Conservation (phyloP, 2,329 filamentous ascomycete genomes). For the Sporothrix dimorphospora region DNA sequence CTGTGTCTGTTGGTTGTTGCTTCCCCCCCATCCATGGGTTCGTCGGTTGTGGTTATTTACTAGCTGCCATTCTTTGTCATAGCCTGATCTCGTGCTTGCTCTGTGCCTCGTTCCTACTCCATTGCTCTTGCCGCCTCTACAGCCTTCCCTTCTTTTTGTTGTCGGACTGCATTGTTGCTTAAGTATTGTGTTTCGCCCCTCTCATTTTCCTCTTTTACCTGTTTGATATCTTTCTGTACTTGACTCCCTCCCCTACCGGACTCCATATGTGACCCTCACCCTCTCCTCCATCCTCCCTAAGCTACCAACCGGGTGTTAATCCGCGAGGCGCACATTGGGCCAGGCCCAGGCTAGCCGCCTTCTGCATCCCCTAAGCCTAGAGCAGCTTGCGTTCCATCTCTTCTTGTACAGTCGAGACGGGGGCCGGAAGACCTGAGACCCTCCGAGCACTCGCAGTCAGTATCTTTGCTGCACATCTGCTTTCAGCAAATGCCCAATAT, state of each 20-base stretch:
- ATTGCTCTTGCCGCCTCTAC: neutral
- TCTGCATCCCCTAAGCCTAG: neutral
- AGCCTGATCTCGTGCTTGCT: neutral
- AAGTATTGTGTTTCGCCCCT: neutral
- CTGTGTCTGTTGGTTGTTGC: neutral
- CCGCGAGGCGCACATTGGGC: neutral
- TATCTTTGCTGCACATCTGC: neutral
- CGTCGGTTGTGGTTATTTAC: neutral
- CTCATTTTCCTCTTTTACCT: neutral
- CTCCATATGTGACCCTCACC: conserved; percentile 3
- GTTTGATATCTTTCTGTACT: neutral
- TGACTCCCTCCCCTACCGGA: neutral
- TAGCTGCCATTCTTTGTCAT: neutral
- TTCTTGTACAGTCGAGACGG: too few species aligned
- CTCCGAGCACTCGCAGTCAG: neutral
- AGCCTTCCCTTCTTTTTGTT: neutral
- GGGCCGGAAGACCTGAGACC: neutral
- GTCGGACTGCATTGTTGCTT: neutral
- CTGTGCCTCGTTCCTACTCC: neutral
- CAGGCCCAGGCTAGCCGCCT: neutral
- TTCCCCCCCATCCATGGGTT: neutral
- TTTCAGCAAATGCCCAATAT: neutral
- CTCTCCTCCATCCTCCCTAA: neutral
- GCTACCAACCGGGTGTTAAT: neutral
- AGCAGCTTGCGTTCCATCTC: too few species aligned